A percentile compares a stretch with the other conserved stretches of the same genome.
phyloP scores from a whole-genome alignment of 2,329 filamentous ascomycete species.

The Arachnomyces sp. region DNA sequence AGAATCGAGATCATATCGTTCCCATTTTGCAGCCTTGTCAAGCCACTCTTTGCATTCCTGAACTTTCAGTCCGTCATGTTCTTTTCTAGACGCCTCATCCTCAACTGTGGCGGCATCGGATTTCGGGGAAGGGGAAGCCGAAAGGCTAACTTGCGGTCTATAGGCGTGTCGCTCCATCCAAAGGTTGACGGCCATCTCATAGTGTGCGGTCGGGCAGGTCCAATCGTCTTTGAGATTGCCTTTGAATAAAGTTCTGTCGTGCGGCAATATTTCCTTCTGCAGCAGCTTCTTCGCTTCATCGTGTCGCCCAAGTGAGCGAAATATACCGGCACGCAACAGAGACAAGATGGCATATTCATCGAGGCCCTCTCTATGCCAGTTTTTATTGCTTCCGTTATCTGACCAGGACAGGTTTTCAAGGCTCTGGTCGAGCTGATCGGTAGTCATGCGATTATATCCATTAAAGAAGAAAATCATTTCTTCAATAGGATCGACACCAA shows the following conservation, averaged over 20 bases:
- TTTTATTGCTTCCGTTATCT: slow-evolving; percentile 50
- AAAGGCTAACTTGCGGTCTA: slow-evolving; percentile 1
- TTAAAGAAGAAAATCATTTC: slow-evolving; percentile 97
- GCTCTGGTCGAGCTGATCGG: slow-evolving; percentile 56
- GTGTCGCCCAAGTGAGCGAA: slow-evolving; percentile 56
- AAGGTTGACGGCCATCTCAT: slow-evolving; percentile 74
- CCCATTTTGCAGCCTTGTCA: slow-evolving; percentile 52
- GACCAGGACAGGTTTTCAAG: slow-evolving; percentile 61
- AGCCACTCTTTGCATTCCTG: slow-evolving; percentile 49
- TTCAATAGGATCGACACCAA: slow-evolving; percentile 71
- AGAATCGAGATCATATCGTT: slow-evolving; percentile 55
- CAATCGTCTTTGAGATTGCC: slow-evolving; percentile 42
- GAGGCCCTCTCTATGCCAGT: slow-evolving; percentile 44
- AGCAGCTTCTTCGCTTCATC: slow-evolving; percentile 61
- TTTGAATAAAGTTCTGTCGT: slow-evolving; percentile 50
- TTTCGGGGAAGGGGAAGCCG: slow-evolving; percentile 5
- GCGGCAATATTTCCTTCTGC: slow-evolving; percentile 53
- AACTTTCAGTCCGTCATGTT: slow-evolving; percentile 34
- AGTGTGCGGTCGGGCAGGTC: slow-evolving; percentile 70
- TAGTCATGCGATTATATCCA: slow-evolving; percentile 72
- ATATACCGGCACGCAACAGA: slow-evolving; percentile 58
- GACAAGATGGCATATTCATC: slow-evolving; percentile 60
- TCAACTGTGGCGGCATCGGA: slow-evolving; percentile 11
- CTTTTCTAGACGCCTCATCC: slow-evolving; percentile 4
- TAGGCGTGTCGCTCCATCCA: slow-evolving; percentile 59